phyloP scores from a whole-genome alignment of 179 eudicot species.

The Camellia oleifera region DNA sequence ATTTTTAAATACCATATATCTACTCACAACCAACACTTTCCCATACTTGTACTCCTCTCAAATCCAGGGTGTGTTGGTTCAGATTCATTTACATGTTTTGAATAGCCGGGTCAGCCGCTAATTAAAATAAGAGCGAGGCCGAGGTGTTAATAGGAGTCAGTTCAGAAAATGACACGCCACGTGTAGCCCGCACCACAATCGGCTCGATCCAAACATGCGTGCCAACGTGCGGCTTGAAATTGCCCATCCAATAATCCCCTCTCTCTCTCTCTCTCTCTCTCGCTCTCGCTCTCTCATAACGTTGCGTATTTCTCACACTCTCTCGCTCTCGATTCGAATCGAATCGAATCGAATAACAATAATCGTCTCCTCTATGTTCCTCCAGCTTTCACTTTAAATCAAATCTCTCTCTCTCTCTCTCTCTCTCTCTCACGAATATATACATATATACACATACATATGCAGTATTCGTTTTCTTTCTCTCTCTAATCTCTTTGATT shows the following conservation, averaged over 20 bases:
- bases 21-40: too few species aligned
- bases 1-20: too few species aligned
- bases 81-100: too few species aligned
- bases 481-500: not conserved
- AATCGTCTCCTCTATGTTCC: not conserved
- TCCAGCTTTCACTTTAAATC: too few species aligned
- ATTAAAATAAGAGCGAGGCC: too few species aligned
- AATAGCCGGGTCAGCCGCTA: too few species aligned
- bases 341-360: too few species aligned
- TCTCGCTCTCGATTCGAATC: not conserved
- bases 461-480: not conserved
- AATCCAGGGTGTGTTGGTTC: too few species aligned
- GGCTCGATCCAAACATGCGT: not conserved
- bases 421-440: not conserved
- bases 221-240: constrained; percentile 13
- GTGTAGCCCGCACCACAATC: not conserved
- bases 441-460: not conserved
- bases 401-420: not conserved
- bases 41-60: too few species aligned
- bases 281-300: not conserved
- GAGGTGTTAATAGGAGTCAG: too few species aligned
- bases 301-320: not conserved
- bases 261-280: not conserved
- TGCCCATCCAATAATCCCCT: constrained; percentile 3
- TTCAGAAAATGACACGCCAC: too few species aligned